Percentiles rank a stretch among this genome's conserved stretches.
phyloP scores from a whole-genome alignment of 345 rosid species.

The Anacardium occidentale region DNA sequence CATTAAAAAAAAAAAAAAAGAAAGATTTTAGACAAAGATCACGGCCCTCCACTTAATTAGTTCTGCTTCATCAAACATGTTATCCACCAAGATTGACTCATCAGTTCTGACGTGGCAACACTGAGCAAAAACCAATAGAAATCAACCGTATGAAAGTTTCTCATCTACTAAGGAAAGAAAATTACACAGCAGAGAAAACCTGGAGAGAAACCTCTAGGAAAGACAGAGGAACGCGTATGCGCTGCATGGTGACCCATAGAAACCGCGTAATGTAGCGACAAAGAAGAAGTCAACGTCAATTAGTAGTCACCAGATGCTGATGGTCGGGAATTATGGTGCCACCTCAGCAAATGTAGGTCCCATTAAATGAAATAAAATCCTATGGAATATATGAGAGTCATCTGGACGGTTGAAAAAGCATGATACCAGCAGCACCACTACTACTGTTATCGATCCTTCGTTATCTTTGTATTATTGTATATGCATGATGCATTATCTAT shows the following conservation, averaged over 20 bases:
- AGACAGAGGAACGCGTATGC: constrained; percentile 28
- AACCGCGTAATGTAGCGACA: constrained; percentile 19
- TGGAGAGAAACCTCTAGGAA: constrained; percentile 12
- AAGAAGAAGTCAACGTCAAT: constrained; percentile 31
- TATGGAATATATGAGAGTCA: constrained; percentile 6
- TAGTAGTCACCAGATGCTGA: constrained; percentile 36
- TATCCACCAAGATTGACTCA: background rate
- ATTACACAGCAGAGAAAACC: background rate
- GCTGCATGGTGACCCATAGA: constrained; percentile 36
- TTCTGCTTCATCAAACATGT: background rate
- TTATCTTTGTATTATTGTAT: background rate
- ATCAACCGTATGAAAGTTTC: background rate
- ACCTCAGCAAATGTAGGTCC: constrained; percentile 5
- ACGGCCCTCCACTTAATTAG: background rate
- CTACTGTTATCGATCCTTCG: background rate
- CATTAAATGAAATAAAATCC: background rate
- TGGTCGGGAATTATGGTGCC: constrained; percentile 34
- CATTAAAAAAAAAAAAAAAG: no score
- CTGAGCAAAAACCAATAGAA: background rate
- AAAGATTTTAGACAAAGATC: background rate
- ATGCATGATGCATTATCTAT: background rate
- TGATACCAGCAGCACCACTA: background rate
- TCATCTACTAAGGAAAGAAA: background rate
- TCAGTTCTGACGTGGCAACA: background rate
- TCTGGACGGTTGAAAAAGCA: constrained; percentile 17